Conservation (phyloP, 257 asterid species). For the Nicotiana paniculata region DNA sequence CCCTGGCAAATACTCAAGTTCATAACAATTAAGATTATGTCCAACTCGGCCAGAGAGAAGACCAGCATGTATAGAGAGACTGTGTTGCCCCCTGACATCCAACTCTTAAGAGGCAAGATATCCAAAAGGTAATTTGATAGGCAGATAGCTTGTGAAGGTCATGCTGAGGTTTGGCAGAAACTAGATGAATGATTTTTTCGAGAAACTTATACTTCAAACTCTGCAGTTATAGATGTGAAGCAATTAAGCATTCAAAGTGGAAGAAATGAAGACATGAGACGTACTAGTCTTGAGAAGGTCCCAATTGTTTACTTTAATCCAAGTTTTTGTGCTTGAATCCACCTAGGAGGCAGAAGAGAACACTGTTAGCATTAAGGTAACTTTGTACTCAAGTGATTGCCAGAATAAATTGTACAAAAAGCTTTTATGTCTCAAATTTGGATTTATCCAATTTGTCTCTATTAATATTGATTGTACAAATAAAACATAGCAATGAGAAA, state of each 20-base stretch:
- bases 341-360: slow-evolving; percentile 42
- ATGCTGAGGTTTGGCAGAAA: not conserved
- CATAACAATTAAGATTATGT: not conserved
- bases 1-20: not conserved
- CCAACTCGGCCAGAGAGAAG: not conserved
- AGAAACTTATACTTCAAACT: not conserved
- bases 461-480: not conserved
- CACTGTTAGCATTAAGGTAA: slow-evolving; percentile 20
- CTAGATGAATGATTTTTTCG: not conserved
- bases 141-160: not conserved
- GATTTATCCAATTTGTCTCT: not conserved
- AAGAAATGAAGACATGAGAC: slow-evolving; percentile 22
- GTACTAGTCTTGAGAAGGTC: slow-evolving; percentile 58
- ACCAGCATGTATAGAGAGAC: not conserved
- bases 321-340: slow-evolving; percentile 43
- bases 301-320: slow-evolving; percentile 78
- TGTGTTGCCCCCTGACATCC: not conserved
- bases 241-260: not conserved
- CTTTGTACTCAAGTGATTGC: not conserved
- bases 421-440: not conserved
- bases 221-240: not conserved
- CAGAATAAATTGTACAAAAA: not conserved
- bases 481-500: slow-evolving; percentile 1
- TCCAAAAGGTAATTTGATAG: not conserved
- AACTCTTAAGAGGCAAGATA: not conserved